Percentiles rank a stretch among this genome's conserved stretches.
phyloP scores from a whole-genome alignment of 1,284 basidiomycete species.

The Amylostereum chailletii region DNA sequence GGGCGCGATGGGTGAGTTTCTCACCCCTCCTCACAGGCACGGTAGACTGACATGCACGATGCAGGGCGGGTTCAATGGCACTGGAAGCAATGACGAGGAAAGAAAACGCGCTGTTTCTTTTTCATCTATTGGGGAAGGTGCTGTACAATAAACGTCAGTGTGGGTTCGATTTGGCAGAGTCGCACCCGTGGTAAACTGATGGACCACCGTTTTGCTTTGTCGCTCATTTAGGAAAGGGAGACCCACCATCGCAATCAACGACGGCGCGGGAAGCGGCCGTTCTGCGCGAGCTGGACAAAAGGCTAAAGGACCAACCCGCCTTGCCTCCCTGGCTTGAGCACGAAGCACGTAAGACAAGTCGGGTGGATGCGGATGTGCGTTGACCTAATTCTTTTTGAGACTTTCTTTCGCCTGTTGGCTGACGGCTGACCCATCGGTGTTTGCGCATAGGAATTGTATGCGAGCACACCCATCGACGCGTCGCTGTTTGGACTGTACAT shows the following conservation, averaged over 20 bases:
- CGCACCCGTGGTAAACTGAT: too few species aligned
- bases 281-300: constrained; percentile 46
- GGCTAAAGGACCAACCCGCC: constrained; percentile 39
- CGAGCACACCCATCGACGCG: constrained; percentile 86
- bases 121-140: constrained; percentile 90
- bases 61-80: constrained; percentile 23
- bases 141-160: constrained; percentile 89
- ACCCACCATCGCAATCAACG: constrained; percentile 44
- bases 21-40: too few species aligned
- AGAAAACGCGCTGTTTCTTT: constrained; percentile 83
- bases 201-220: background rate
- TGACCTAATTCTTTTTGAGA: background rate
- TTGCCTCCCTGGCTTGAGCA: constrained; percentile 49
- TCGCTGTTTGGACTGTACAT: constrained; percentile 85
- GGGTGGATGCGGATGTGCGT: constrained; percentile 76
- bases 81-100: constrained; percentile 70
- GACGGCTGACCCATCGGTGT: constrained; percentile 1
- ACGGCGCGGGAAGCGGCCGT: constrained; percentile 47
- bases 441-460: constrained; percentile 54
- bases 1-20: constrained; percentile 16
- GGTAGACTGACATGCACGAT: constrained; percentile 8
- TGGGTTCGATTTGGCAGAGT: too few species aligned
- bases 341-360: constrained; percentile 62
- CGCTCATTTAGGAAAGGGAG: constrained; percentile 58
- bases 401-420: background rate